Base-by-base conservation (phyloP, 108 stramenopile species). In the Asterionellopsis glacialis region DNA sequence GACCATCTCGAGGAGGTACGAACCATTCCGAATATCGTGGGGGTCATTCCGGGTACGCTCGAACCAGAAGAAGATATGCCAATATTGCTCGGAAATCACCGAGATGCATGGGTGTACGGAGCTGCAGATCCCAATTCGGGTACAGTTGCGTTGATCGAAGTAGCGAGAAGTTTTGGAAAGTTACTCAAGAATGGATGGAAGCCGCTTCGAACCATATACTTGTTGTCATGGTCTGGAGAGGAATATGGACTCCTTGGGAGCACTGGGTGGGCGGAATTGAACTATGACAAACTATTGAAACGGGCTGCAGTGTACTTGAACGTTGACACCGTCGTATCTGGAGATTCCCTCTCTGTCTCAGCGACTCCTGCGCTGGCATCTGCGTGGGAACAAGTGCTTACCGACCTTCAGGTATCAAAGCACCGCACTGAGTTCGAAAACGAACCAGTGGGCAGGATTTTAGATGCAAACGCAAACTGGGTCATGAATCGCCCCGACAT, bases 91-190 rank as follows among this genome's bases (percentile, higher is more conserved):
- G 82, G 83, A 15, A 87, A 87, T 57, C 85, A 87, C 51, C 71
- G 85, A 12, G 85, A 87, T 63, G 85, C 85, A 10, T 87, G 85
- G 85, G 79, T 87, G 12, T 83, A 71, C 55, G 85, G 85, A 4
- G 85, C 84, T 15, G 81, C 64, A 26, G 85, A 87, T 67, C 85
- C 85, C 21, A 87, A 87, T 56, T 69, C 66, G 14, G 85, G 85
- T 14, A 83, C 82, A 1, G 67, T 80, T 0, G 45, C 72, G n/a
- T 48, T 83, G 42, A 21, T 87, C 10, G 85, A 87, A 58, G 77
- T 87, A 0, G 85, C 80, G 14, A 65, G 62, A 39, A 74, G 80
- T 21, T 59, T 87, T 19, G 80, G 80, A 6, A 40, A 24, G 42
- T 67, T 87, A 11, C 45, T 55, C 11, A 48, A 53, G 40, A 53